Conservation (phyloP, 192 early-diverging fungal genomes). For the Mortierella hygrophila region DNA sequence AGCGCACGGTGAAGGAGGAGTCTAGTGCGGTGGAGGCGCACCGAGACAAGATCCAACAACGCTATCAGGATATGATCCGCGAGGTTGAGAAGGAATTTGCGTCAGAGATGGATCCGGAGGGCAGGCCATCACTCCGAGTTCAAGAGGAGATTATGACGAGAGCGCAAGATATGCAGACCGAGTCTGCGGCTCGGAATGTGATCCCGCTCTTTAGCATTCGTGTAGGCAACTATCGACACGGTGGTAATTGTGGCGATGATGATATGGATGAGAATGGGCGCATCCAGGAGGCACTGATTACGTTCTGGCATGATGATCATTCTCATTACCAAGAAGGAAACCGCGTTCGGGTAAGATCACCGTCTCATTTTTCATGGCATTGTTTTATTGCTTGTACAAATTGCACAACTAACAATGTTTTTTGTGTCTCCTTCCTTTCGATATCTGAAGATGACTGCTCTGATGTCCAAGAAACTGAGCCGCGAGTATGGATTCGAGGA, state of each 20-base stretch:
- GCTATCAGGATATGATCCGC: conserved; percentile 29
- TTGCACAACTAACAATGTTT: neutral
- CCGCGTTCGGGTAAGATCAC: conserved; percentile 25
- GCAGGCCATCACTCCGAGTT: neutral
- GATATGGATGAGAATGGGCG: neutral
- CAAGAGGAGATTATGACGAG: conserved; percentile 23
- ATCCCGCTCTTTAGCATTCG: conserved; percentile 34
- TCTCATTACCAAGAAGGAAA: conserved; percentile 30
- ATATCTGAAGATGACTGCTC: conserved; percentile 23
- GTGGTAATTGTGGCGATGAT: neutral
- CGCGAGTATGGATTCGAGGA: conserved; percentile 36
- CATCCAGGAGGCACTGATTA: conserved; percentile 32
- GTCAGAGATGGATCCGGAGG: conserved; percentile 10
- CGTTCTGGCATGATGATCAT: conserved; percentile 41
- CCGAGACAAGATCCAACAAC: conserved; percentile 21
- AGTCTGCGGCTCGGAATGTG: conserved; percentile 17
- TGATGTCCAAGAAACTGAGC: conserved; percentile 39
- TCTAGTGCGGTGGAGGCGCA: conserved; percentile 40
- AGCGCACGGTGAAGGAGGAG: conserved; percentile 67
- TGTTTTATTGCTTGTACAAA: neutral
- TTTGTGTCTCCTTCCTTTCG: neutral
- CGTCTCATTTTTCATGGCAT: neutral
- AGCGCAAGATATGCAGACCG: conserved; percentile 8
- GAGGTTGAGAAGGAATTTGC: conserved; percentile 47
- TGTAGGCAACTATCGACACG: conserved; percentile 25